phyloP scores from a whole-genome alignment of 2,329 filamentous ascomycete genomes.

The Claviceps pazoutovae region DNA sequence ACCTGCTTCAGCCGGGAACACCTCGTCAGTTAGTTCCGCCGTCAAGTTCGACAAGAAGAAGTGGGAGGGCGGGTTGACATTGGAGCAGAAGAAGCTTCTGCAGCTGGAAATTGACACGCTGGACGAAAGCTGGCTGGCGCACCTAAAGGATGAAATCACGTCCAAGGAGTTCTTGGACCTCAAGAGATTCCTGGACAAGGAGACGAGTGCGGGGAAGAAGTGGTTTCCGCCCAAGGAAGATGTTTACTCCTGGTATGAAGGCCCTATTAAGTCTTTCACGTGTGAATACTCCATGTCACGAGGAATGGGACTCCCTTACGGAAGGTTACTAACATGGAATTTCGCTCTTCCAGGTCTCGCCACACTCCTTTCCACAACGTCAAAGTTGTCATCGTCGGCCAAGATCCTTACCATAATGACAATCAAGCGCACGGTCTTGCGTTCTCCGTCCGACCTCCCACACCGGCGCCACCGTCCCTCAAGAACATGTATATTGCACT shows the following conservation, averaged over 20 bases:
- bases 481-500: constrained; percentile 87
- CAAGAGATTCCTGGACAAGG: constrained; percentile 74
- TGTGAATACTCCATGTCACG: background rate
- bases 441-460: constrained; percentile 87
- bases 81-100: constrained; percentile 71
- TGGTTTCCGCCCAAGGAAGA: constrained; percentile 81
- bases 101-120: constrained; percentile 85
- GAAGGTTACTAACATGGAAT: background rate
- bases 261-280: background rate
- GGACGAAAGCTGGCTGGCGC: constrained; percentile 79
- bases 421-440: constrained; percentile 94
- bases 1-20: constrained; percentile 15
- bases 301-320: background rate
- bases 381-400: constrained; percentile 85
- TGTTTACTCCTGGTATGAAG: constrained; percentile 78
- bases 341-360: constrained; percentile 18
- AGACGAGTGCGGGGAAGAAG: constrained; percentile 58
- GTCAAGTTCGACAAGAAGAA: constrained; percentile 72
- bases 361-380: constrained; percentile 80
- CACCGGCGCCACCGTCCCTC: constrained; percentile 75
- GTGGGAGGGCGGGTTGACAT: constrained; percentile 68
- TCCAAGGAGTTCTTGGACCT: constrained; percentile 70
- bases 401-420: constrained; percentile 92
- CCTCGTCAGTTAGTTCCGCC: constrained; percentile 18
- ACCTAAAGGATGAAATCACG: constrained; percentile 74